Evolutionary conservation across 345 rosid genomes (phyloP), one percentile per base, ranked within the genome.

Genomic region (Gynandropsis gynandra): DNA sequence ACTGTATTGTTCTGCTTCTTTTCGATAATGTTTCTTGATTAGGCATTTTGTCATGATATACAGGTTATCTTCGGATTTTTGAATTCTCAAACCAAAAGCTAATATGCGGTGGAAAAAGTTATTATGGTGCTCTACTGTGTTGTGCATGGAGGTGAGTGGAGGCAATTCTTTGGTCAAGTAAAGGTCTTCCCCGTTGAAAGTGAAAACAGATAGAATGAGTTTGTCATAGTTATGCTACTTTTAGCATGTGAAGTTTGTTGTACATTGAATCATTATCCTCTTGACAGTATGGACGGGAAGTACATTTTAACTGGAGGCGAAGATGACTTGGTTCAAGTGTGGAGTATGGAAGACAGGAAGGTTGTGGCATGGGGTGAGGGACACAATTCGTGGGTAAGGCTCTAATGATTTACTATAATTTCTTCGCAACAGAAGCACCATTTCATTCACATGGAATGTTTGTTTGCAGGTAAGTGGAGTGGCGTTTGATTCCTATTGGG

Each of bases 341-440:
- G 99, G 99, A 89, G 99, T 65, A 83, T 88, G 95, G 99, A 88
- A 54, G 99, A 89, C 61, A 78, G 96, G 31, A 93, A 93, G 69
- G 95, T 93, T 45, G 99, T 93, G 56, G 99, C 97, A 1, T 89
- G 97, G 97, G 99, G 99, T 29, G 99, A 89, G 70, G 99, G 99
- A 44, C 99, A 93, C 70, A 93, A 83, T 61, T 93, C 99, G 4
- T 93, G 99, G 99, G 99, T 93, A 75, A 67, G 83, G 56, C 70
- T 69, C 15, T 61, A 5, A 24, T 24, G 29, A 24, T 24, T 24
- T 24, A 24, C 29, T 5, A 5, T 24, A 5, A 24, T 2, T 24
- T 24, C 29, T 45, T 12, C 41, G 10, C 5, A 48, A 40, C 18
- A 14, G 6, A 37, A 18, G 33, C 24, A 37, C 24, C 63, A 40